A percentile compares a stretch with the other conserved stretches of the same genome.
Conservation (phyloP, 1,284 basidiomycete species). For the Cryptococcus sp. region DNA sequence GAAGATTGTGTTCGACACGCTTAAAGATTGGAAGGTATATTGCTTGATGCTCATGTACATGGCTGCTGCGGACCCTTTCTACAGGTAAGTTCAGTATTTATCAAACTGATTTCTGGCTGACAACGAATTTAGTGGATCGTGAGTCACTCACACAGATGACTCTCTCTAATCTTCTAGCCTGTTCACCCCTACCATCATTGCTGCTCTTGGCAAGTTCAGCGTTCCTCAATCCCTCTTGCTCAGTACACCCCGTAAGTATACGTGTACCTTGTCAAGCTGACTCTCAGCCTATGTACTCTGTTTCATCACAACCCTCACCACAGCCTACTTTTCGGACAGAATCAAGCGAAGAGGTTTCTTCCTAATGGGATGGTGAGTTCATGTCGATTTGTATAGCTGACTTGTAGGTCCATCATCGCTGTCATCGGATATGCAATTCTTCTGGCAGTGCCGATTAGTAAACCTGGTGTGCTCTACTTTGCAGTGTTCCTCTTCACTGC, state of each 20-base stretch:
- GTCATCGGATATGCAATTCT: slow-evolving; percentile 49
- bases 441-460: slow-evolving; percentile 30
- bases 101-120: too few relatives aligned
- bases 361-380: slow-evolving; percentile 46
- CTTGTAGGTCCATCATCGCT: slow-evolving; percentile 31
- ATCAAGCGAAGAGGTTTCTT: slow-evolving; percentile 43
- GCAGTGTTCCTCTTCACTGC: slow-evolving; percentile 48
- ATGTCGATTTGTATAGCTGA: neutral
- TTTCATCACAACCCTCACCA: slow-evolving; percentile 50
- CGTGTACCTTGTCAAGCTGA: slow-evolving; percentile 8
- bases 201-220: slow-evolving; percentile 44
- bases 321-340: slow-evolving; percentile 46
- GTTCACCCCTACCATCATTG: slow-evolving; percentile 49
- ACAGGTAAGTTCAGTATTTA: slow-evolving; percentile 12
- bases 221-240: slow-evolving; percentile 46
- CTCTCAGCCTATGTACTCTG: slow-evolving; percentile 49
- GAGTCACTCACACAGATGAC: neutral
- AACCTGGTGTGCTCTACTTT: slow-evolving; percentile 46
- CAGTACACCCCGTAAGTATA: slow-evolving; percentile 41
- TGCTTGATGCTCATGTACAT: slow-evolving; percentile 45
- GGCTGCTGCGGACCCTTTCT: slow-evolving; percentile 45
- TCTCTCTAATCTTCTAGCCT: slow-evolving; percentile 13
- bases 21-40: slow-evolving; percentile 43
- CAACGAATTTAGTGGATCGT: slow-evolving; percentile 18
- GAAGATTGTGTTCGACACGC: slow-evolving; percentile 31